These are phyloP conservation scores for Coemansia sp. DNA, from an alignment of 192 early-diverging fungal genomes.

Conservation along the genomic window DNA sequence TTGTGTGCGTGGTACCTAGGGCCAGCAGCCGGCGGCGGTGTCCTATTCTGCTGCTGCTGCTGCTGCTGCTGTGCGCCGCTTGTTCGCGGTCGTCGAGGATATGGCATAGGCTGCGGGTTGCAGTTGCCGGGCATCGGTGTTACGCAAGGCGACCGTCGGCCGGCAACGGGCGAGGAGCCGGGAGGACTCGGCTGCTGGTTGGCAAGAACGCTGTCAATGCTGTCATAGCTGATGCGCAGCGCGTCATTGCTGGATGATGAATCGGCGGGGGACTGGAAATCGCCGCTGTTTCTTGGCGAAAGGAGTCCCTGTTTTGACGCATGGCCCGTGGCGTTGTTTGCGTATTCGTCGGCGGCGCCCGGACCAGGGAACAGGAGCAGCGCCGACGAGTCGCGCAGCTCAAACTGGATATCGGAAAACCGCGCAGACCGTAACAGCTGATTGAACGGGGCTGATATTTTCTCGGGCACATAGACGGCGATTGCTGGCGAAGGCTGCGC, in stretches of 20 bases:
- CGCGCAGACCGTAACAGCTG: constrained; percentile 46
- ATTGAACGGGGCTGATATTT: constrained; percentile 49
- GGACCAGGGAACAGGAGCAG: constrained; percentile 45
- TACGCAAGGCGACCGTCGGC: constrained; percentile 21
- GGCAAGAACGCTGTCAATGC: constrained; percentile 5
- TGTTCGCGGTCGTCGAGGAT: constrained; percentile 21
- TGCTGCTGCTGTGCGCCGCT: not conserved
- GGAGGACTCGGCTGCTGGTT: constrained; percentile 22
- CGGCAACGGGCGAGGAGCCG: constrained; percentile 12
- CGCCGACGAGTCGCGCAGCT: constrained; percentile 40
- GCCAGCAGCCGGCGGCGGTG: constrained; percentile 3
- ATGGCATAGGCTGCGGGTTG: constrained; percentile 33
- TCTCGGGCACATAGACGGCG: constrained; percentile 47
- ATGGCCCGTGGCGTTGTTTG: not conserved
- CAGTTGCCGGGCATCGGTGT: constrained; percentile 50
- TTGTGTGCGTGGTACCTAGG: constrained; percentile 55
- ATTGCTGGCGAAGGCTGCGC: constrained; percentile 43
- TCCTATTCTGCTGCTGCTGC: not conserved
- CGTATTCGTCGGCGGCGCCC: not conserved
- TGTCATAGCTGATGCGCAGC: constrained; percentile 25
- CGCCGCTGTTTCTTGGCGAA: constrained; percentile 32
- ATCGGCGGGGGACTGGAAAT: constrained; percentile 11
- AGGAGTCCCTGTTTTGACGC: constrained; percentile 19
- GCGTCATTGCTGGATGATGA: constrained; percentile 11
- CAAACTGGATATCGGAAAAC: constrained; percentile 54